These are phyloP conservation scores for Gyromitra esculenta DNA, from an alignment of 2,329 filamentous ascomycete genomes.

Conservation along the genomic window DNA sequence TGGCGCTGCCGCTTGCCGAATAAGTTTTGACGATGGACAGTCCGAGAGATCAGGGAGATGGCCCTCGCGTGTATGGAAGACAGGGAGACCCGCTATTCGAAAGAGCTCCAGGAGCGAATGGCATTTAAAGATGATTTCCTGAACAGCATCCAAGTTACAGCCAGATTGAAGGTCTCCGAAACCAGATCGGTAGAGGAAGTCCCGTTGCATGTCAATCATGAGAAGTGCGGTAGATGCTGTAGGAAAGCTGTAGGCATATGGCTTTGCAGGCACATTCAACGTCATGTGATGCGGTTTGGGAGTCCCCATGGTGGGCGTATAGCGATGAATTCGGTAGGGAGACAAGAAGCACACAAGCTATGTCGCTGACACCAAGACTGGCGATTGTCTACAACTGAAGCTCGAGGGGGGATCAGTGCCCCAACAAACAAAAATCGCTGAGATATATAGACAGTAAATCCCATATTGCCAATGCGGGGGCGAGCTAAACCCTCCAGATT, in stretches of 20 bases:
- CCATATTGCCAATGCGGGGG: not conserved
- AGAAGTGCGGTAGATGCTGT: constrained; percentile 64
- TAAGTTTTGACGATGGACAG: constrained; percentile 65
- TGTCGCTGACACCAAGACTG: not conserved
- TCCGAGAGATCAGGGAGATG: constrained; percentile 66
- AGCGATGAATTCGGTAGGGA: not conserved
- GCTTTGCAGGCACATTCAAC: constrained; percentile 59
- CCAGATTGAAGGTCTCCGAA: constrained; percentile 67
- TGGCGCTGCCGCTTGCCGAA: constrained; percentile 65
- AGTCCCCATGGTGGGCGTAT: constrained; percentile 41
- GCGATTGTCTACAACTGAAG: not conserved
- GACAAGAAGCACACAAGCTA: not conserved
- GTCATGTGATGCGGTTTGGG: constrained; percentile 43
- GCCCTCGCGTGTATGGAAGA: constrained; percentile 66
- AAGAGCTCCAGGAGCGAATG: constrained; percentile 61
- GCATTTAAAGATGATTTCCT: constrained; percentile 60
- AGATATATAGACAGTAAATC: not conserved
- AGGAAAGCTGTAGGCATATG: constrained; percentile 65
- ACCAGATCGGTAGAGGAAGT: constrained; percentile 65
- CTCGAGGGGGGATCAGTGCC: not conserved
- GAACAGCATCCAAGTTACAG: constrained; percentile 60
- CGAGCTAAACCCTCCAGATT: not conserved
- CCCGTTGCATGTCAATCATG: constrained; percentile 67
- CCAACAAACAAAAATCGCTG: not conserved
- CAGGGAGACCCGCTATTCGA: constrained; percentile 62